Conservation (phyloP, 2,329 filamentous ascomycete genomes). For the Ascomycota sp. region DNA sequence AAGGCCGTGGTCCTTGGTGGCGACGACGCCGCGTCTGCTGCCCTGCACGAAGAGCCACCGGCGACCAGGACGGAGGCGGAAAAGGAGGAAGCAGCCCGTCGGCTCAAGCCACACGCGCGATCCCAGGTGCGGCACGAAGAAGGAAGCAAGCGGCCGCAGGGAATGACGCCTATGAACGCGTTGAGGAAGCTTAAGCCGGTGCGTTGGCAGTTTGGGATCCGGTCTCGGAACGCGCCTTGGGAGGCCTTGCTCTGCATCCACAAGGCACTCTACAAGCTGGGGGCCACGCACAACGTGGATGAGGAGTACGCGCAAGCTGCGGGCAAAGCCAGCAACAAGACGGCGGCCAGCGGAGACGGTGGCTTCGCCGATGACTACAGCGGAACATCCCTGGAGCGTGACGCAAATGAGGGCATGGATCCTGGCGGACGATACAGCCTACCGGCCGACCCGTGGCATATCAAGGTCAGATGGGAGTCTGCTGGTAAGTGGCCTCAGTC, state of each 20-base stretch:
- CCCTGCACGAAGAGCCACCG: constrained; percentile 23
- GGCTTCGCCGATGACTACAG: constrained; percentile 20
- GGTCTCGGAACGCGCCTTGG: constrained; percentile 78
- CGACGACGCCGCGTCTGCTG: constrained; percentile 18
- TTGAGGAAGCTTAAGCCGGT: constrained; percentile 56
- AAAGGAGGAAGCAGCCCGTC: constrained; percentile 57
- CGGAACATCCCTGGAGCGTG: constrained; percentile 11
- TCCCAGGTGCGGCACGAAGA: constrained; percentile 48
- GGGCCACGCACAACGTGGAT: constrained; percentile 63
- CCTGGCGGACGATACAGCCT: constrained; percentile 48
- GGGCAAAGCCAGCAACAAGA: constrained; percentile 15
- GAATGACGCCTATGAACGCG: constrained; percentile 38
- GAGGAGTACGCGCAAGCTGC: constrained; percentile 31
- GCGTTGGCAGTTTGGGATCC: constrained; percentile 95
- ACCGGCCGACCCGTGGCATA: constrained; percentile 88
- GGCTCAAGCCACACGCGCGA: constrained; percentile 67
- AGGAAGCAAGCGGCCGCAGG: constrained; percentile 32
- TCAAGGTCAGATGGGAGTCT: constrained; percentile 72
- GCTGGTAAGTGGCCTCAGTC: constrained; percentile 36
- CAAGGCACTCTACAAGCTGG: constrained; percentile 69
- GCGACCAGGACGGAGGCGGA: constrained; percentile 43
- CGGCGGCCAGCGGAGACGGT: constrained; percentile 12
- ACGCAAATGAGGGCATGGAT: constrained; percentile 22
- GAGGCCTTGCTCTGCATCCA: constrained; percentile 92
- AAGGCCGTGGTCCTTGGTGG: constrained; percentile 24